Conservation (phyloP, 179 eudicot species). For the Dionaea muscipula region DNA sequence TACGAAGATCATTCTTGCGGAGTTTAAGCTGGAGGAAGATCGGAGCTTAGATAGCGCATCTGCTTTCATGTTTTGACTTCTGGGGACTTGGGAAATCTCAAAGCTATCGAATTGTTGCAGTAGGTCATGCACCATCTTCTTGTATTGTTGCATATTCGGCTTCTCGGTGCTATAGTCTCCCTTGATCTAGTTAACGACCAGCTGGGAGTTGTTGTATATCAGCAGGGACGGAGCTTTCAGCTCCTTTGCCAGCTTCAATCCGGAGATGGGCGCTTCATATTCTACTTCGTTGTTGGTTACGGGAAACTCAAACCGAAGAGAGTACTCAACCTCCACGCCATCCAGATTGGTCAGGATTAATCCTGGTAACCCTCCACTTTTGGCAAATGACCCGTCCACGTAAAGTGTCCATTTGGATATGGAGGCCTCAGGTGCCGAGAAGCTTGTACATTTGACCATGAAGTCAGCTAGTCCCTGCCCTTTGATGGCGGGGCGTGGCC, state of each 20-base stretch:
- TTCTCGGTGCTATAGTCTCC: no score
- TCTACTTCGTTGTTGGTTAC: constrained; percentile 1
- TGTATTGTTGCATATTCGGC: no score
- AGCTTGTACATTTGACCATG: background rate
- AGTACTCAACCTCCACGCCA: background rate
- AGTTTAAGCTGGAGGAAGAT: no score
- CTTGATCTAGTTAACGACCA: background rate
- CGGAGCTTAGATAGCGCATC: no score
- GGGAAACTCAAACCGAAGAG: no score
- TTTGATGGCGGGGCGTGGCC: background rate
- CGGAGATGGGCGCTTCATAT: background rate
- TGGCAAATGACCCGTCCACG: background rate
- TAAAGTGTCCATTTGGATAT: background rate
- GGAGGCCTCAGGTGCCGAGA: no score
- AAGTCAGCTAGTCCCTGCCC: background rate
- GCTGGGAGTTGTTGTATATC: background rate
- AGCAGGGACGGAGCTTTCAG: background rate
- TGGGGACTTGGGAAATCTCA: no score
- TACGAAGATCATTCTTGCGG: no score
- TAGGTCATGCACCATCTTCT: no score
- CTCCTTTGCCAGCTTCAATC: background rate
- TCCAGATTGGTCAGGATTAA: background rate
- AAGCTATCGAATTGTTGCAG: no score
- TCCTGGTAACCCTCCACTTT: background rate
- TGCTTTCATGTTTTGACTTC: no score